Evolutionary conservation across 2,329 filamentous ascomycete genomes (phyloP), one percentile per base, ranked within the genome.

Genomic region (Xylariomycetidae sp.): DNA sequence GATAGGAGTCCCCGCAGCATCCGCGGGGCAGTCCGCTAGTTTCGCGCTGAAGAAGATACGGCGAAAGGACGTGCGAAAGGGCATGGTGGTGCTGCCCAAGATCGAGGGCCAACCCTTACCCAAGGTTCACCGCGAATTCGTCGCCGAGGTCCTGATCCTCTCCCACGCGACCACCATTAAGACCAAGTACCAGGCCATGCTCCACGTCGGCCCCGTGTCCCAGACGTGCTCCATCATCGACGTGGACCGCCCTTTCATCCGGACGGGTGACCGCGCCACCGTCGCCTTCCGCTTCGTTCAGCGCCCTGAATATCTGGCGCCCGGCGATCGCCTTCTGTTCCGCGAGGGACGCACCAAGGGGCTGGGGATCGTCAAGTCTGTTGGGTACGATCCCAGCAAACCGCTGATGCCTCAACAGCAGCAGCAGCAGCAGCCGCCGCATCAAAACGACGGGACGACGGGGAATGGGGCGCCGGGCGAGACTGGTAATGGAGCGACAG

Each of bases 171-270:
- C 92, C 0, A 98, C 92, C 27, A 98, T 98, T 61, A 92, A 94
- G 61, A 88, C 82, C 1, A 90, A 88, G 51, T 98, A 98, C 48
- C 92, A 98, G 66, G 92, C 92, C 1, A 98, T 97, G 89, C 73
- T 98, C 15, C 92, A 98, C 51, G 89, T 98, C 4, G 92, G 92
- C 0, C 86, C 92, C 0, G 85, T 98, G 27, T 88, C 85, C 25
- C 92, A 98, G 64, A 98, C 92, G 0, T 98, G 92, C 55, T 82
- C 88, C 9, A 96, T 98, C 55, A 94, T 98, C 52, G 92, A 96
- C 54, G 92, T 98, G 46, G 92, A 98, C 57, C 81, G 90, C n/a
- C 85, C 85, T 16, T 92, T 89, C 51, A 96, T 98, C 45, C 80
- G 92, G 6, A 96, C 90, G 0, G 92, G 92, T 8, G 92, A 97